These are phyloP conservation scores for Coemansia aciculifera DNA, from an alignment of 192 early-diverging fungal species.

Conservation along the genomic window DNA sequence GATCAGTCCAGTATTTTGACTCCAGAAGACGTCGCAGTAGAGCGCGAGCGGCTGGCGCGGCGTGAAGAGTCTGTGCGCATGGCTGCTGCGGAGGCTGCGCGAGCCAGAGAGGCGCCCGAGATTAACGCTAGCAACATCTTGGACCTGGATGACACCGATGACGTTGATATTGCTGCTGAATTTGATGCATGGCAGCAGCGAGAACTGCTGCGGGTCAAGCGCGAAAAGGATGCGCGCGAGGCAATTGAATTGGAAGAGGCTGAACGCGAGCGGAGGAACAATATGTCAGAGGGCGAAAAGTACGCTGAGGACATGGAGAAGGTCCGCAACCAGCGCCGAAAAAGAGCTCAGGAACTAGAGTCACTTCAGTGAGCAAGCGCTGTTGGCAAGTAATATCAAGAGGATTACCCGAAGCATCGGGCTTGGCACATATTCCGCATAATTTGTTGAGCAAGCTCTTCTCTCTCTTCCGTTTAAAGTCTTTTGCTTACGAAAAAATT, in stretches of 20 bases:
- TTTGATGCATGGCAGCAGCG: constrained; percentile 89
- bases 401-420: background rate
- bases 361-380: background rate
- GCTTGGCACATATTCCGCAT: background rate
- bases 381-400: no score
- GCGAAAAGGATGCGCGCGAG: constrained; percentile 77
- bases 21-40: constrained; percentile 61
- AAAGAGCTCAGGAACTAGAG: constrained; percentile 52
- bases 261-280: constrained; percentile 76
- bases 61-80: constrained; percentile 37
- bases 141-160: constrained; percentile 91
- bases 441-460: background rate
- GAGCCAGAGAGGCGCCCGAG: constrained; percentile 35
- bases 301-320: constrained; percentile 68
- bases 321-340: constrained; percentile 58
- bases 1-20: background rate
- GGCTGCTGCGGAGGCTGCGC: constrained; percentile 34
- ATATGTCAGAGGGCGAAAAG: constrained; percentile 84
- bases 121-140: constrained; percentile 38
- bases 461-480: background rate
- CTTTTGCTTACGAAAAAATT: background rate
- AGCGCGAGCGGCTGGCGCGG: constrained; percentile 59
- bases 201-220: constrained; percentile 84
- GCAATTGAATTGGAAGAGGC: constrained; percentile 69
- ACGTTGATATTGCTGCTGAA: constrained; percentile 82